phyloP scores from a whole-genome alignment of 306 rosid genomes.

The Rubus idaeus region DNA sequence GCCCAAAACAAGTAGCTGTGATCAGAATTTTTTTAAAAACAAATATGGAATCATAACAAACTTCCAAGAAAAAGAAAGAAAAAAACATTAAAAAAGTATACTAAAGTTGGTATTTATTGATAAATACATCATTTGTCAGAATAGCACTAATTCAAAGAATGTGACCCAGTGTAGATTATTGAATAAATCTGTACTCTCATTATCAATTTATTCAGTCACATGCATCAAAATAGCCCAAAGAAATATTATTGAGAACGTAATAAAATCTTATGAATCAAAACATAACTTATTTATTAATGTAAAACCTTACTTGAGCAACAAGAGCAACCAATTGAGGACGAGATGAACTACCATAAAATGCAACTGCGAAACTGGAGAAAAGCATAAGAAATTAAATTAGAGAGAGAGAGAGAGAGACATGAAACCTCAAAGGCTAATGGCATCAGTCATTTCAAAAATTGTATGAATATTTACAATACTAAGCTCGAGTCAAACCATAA shows the following conservation, averaged over 20 bases:
- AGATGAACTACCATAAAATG: constrained; percentile 77
- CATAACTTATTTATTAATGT: constrained; percentile 14
- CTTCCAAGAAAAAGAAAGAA: background rate
- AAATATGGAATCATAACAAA: background rate
- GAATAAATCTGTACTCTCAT: background rate
- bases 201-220: background rate
- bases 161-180: background rate
- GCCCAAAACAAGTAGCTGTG: background rate
- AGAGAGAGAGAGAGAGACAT: constrained; percentile 16
- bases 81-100: background rate
- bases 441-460: constrained; percentile 5
- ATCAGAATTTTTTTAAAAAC: background rate
- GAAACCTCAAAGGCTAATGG: constrained; percentile 15
- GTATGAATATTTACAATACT: background rate
- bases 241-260: background rate
- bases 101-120: background rate
- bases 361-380: constrained; percentile 73
- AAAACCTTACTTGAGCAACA: constrained; percentile 76
- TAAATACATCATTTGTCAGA: background rate
- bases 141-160: background rate
- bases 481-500: background rate
- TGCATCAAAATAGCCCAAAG: background rate
- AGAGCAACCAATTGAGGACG: constrained; percentile 92
- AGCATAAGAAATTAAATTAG: background rate
- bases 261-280: constrained; percentile 12